phyloP scores from a whole-genome alignment of 1,284 basidiomycete species.

The Rhodotorula sp. region DNA sequence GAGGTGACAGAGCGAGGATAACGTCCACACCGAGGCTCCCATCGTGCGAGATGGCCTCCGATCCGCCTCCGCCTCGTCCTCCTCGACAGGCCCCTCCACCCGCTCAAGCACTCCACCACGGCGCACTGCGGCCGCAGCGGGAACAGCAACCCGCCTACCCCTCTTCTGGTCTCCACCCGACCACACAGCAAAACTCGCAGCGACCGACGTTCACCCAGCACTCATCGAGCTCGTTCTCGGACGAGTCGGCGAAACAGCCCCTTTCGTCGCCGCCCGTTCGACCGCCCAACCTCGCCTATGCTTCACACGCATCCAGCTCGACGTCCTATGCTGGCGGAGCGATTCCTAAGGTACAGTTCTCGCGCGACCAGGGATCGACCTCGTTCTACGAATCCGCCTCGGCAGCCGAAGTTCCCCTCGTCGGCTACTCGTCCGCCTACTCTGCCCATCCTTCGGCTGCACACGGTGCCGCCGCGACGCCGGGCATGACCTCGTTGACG shows the following conservation, averaged over 20 bases:
- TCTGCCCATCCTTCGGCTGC: background rate
- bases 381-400: constrained; percentile 6
- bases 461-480: background rate
- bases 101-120: no score
- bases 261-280: background rate
- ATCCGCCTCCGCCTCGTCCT: no score
- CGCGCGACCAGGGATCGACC: background rate
- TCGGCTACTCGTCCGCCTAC: constrained; percentile 14
- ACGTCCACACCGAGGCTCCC: no score
- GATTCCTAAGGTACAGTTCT: constrained; percentile 25
- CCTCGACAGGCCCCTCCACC: no score
- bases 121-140: no score
- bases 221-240: background rate
- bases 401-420: constrained; percentile 25
- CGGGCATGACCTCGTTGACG: background rate
- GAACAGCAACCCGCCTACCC: no score
- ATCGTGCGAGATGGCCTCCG: no score
- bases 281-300: no score
- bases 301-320: no score
- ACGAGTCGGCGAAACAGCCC: background rate
- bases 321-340: no score
- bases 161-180: no score
- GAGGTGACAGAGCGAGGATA: no score
- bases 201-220: background rate
- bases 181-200: background rate